These are phyloP conservation scores for Sarcodon sp. DNA, from an alignment of 768 basidiomycete genomes.

Conservation along the genomic window DNA sequence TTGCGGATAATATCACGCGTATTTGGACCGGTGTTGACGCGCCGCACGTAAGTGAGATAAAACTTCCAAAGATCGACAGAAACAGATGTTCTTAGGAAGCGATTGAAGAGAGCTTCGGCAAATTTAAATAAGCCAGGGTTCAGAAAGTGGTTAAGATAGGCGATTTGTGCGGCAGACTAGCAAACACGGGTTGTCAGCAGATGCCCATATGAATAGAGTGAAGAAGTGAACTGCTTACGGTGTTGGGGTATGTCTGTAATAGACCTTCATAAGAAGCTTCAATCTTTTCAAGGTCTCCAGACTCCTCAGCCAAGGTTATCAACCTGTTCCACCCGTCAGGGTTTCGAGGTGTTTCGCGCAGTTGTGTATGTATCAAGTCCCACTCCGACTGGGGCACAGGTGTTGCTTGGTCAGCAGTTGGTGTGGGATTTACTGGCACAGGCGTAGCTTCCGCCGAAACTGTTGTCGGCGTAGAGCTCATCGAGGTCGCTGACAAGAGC, in stretches of 20 bases:
- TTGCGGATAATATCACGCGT: constrained; percentile 72
- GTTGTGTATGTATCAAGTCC: constrained; percentile 46
- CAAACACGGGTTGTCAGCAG: constrained; percentile 8
- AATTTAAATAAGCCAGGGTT: constrained; percentile 52
- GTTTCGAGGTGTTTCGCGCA: constrained; percentile 59
- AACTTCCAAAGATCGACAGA: constrained; percentile 88
- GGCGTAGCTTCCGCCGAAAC: constrained; percentile 9
- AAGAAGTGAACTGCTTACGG: constrained; percentile 43
- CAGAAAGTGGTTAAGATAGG: constrained; percentile 71
- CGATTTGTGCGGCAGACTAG: constrained; percentile 75
- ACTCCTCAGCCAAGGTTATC: constrained; percentile 63
- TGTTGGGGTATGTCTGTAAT: constrained; percentile 81
- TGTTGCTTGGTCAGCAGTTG: constrained; percentile 3
- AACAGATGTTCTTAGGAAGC: constrained; percentile 74
- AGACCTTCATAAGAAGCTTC: constrained; percentile 74
- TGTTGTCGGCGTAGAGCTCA: constrained; percentile 5
- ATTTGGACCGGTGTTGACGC: constrained; percentile 48
- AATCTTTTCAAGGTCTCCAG: constrained; percentile 69
- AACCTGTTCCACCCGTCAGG: constrained; percentile 71
- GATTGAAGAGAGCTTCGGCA: constrained; percentile 83
- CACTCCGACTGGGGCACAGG: constrained; percentile 43
- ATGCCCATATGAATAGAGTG: constrained; percentile 11
- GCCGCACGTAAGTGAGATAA: constrained; percentile 90
- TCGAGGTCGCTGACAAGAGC: background rate
- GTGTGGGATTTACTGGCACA: constrained; percentile 5